phyloP scores from a whole-genome alignment of 202 grass and related monocot genomes.

The Panicum virgatum region DNA sequence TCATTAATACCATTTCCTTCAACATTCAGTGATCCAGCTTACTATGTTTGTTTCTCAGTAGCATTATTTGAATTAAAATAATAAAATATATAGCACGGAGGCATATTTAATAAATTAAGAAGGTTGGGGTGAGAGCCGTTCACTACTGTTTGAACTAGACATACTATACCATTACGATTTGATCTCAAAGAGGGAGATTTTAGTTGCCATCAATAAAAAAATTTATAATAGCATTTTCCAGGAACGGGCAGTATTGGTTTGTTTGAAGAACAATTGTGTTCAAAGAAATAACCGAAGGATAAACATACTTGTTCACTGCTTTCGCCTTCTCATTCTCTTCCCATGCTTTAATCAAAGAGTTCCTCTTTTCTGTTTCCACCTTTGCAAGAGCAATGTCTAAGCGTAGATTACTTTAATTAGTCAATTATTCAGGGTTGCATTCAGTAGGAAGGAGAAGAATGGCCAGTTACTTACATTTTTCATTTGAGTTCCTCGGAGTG shows the following conservation, averaged over 20 bases:
- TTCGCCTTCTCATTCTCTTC: slow-evolving; percentile 55
- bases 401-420: background rate
- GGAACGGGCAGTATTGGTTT: background rate
- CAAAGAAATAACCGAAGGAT: background rate
- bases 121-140: no score
- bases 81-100: no score
- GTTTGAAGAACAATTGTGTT: background rate
- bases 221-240: background rate
- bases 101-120: no score
- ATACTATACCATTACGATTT: background rate
- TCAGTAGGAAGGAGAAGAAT: background rate
- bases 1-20: background rate
- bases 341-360: slow-evolving; percentile 61
- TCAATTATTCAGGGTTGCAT: background rate
- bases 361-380: slow-evolving; percentile 46
- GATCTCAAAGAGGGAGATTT: background rate
- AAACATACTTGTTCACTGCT: slow-evolving; percentile 57
- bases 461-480: slow-evolving; percentile 39
- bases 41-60: background rate
- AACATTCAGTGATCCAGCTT: background rate
- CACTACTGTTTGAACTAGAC: background rate
- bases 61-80: background rate
- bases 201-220: background rate
- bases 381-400: slow-evolving; percentile 57
- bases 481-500: slow-evolving; percentile 32